These are phyloP conservation scores for Chrysopogon serrulatus DNA, from an alignment of 176 grass and related monocot species.

Conservation along the genomic window DNA sequence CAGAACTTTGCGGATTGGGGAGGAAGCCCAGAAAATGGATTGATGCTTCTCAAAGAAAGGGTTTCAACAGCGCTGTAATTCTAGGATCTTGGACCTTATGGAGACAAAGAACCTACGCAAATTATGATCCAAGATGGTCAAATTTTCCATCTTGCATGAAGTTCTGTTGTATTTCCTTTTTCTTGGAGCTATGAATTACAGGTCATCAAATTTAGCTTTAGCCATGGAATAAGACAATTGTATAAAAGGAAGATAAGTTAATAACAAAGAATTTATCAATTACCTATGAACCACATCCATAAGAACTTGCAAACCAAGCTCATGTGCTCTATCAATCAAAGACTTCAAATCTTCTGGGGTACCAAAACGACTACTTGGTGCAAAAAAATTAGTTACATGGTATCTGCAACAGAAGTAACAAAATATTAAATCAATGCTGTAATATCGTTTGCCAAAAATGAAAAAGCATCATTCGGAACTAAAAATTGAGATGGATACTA, in stretches of 20 bases:
- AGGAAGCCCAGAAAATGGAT: neutral
- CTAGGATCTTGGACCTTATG: neutral
- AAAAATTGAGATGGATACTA: neutral
- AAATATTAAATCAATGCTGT: neutral
- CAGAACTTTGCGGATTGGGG: neutral
- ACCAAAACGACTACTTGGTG: constrained; percentile 96
- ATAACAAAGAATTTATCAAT: neutral
- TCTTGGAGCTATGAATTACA: neutral
- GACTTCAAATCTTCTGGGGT: constrained; percentile 97
- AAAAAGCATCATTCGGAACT: neutral
- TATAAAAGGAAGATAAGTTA: neutral
- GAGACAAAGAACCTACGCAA: neutral
- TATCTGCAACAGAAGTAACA: constrained; percentile 64
- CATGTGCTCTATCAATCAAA: constrained; percentile 93
- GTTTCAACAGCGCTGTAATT: neutral
- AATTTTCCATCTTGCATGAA: neutral
- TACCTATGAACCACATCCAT: constrained; percentile 99
- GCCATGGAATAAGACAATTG: neutral
- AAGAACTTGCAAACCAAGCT: constrained; percentile 87
- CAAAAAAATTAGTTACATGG: constrained; percentile 99
- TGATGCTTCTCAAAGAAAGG: neutral
- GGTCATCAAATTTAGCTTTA: neutral
- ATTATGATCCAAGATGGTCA: neutral
- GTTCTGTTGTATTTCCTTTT: neutral
- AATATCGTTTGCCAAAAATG: neutral